A percentile compares a stretch with the other conserved stretches of the same genome.
These are phyloP conservation scores for Rugonectria rugulosa DNA, from an alignment of 2,329 filamentous ascomycete species.

Conservation along the genomic window DNA sequence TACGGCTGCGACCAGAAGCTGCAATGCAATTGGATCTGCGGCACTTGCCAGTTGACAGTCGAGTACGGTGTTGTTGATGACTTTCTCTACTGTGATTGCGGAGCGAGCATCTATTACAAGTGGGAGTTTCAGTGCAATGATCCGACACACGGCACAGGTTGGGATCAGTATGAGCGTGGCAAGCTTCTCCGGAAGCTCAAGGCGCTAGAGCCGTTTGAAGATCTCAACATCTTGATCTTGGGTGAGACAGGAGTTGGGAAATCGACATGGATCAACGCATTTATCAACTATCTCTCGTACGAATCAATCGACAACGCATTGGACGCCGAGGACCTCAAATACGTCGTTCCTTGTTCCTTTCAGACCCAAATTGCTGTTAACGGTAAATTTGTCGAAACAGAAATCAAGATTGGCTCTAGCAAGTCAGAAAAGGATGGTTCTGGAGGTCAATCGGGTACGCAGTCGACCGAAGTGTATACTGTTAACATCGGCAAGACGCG, in stretches of 20 bases:
- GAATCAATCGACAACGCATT: slow-evolving; percentile 48
- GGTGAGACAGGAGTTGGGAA: slow-evolving; percentile 59
- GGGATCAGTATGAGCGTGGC: background rate
- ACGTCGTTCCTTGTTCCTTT: slow-evolving; percentile 28
- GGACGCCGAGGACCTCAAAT: background rate
- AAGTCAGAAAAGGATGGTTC: slow-evolving; percentile 24
- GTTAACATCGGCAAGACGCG: background rate
- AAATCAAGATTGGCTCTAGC: slow-evolving; percentile 18
- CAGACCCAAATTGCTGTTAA: background rate
- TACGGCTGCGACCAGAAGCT: slow-evolving; percentile 25
- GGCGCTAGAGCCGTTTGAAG: slow-evolving; percentile 18
- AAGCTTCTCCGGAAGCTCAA: background rate
- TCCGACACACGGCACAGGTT: slow-evolving; percentile 34
- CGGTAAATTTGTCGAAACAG: slow-evolving; percentile 2
- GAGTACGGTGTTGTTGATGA: slow-evolving; percentile 19
- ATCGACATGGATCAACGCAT: slow-evolving; percentile 57
- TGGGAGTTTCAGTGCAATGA: slow-evolving; percentile 45
- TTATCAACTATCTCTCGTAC: slow-evolving; percentile 53
- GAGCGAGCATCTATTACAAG: slow-evolving; percentile 33
- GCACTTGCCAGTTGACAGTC: background rate
- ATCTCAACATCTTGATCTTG: slow-evolving; percentile 54
- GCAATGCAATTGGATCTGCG: slow-evolving; percentile 22
- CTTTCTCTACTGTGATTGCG: slow-evolving; percentile 49
- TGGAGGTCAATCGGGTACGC: slow-evolving; percentile 22
- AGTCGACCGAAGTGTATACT: slow-evolving; percentile 9